Percentiles rank a stretch among this genome's conserved stretches.
Evolutionary conservation across 306 rosid genomes (phyloP).

Genomic region (Malus sieversii): DNA sequence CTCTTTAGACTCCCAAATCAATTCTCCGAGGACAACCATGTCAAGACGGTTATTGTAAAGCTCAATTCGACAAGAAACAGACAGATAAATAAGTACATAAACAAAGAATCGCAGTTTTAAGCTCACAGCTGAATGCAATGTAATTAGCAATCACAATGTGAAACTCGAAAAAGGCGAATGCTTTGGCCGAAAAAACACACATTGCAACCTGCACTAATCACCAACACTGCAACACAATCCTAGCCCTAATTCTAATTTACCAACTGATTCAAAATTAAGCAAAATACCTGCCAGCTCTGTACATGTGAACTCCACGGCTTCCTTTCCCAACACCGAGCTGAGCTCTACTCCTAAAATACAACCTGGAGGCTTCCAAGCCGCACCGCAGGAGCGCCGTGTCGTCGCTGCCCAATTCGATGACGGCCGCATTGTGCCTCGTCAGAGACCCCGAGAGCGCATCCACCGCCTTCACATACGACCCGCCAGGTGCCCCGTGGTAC

Average conservation of each 20-base stretch:
- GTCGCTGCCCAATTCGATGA: slow-evolving; percentile 64
- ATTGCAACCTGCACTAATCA: neutral
- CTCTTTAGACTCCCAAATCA: neutral
- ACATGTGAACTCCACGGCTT: slow-evolving; percentile 73
- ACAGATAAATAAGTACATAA: neutral
- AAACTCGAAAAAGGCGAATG: neutral
- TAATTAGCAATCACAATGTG: neutral
- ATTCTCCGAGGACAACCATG: neutral
- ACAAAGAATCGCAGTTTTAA: neutral
- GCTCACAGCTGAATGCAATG: neutral
- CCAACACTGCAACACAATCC: neutral
- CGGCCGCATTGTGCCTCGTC: slow-evolving; percentile 79
- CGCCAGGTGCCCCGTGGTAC: slow-evolving; percentile 69
- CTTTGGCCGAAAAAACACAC: neutral
- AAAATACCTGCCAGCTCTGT: slow-evolving; percentile 82
- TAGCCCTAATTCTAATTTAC: neutral
- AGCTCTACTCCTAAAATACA: slow-evolving; percentile 67
- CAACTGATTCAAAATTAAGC: neutral
- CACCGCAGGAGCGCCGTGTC: slow-evolving; percentile 71
- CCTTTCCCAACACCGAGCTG: slow-evolving; percentile 58
- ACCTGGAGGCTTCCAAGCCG: slow-evolving; percentile 75
- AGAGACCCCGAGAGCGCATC: slow-evolving; percentile 63
- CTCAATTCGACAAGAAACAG: neutral
- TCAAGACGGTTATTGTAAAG: neutral
- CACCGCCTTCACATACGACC: slow-evolving; percentile 56